Evolutionary conservation across 73 alveolate genomes (phyloP).

Genomic region (Tetrahymena malaccensis): DNA sequence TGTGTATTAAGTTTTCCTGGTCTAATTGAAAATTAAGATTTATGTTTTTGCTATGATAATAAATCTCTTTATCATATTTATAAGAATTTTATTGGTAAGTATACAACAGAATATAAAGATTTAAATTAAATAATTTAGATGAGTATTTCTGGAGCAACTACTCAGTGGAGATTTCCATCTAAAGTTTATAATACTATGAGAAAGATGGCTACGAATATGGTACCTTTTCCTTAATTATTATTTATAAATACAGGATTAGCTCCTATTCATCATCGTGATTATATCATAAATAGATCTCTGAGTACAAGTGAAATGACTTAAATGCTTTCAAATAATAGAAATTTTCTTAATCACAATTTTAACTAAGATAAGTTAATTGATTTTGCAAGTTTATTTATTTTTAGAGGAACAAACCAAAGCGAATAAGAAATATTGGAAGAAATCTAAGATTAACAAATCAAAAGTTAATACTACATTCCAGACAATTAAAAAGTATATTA

Average conservation of each 20-base stretch:
- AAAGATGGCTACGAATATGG: slow-evolving; percentile 44
- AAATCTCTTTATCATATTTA: slow-evolving; percentile 46
- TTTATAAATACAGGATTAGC: slow-evolving; percentile 39
- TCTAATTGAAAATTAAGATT: slow-evolving; percentile 71
- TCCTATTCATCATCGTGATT: slow-evolving; percentile 29
- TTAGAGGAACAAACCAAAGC: slow-evolving; percentile 14
- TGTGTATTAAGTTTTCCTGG: slow-evolving; percentile 77
- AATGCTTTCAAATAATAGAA: not conserved
- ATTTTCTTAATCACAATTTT: not conserved
- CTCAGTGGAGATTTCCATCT: slow-evolving; percentile 59
- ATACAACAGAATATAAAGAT: slow-evolving; percentile 18
- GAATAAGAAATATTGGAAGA: slow-evolving; percentile 80
- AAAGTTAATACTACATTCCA: slow-evolving; percentile 23
- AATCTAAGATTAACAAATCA: slow-evolving; percentile 57
- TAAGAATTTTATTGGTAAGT: not conserved
- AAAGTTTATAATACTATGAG: slow-evolving; percentile 39
- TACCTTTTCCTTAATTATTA: slow-evolving; percentile 57
- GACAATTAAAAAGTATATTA: not conserved
- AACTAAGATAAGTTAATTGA: not conserved
- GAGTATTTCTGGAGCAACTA: slow-evolving; percentile 34
- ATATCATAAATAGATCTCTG: not conserved
- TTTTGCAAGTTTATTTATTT: not conserved
- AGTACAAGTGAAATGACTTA: not conserved
- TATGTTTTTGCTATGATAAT: slow-evolving; percentile 79
- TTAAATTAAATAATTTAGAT: slow-evolving; percentile 32